Base-by-base conservation (phyloP, 306 rosid species). In the Heteromeles arbutifolia region DNA sequence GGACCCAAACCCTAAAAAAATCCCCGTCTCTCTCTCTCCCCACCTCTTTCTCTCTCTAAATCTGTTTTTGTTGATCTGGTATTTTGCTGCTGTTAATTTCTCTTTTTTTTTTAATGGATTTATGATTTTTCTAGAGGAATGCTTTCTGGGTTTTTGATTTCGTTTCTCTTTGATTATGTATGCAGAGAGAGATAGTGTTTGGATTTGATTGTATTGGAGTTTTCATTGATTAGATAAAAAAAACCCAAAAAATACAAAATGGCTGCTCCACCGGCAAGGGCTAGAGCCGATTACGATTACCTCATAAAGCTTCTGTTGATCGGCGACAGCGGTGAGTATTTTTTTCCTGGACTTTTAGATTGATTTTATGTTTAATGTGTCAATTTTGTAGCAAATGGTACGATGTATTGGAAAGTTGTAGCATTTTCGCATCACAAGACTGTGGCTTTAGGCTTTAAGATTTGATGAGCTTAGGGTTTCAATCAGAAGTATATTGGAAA, bases 251-350 rank as follows among this genome's bases (percentile, higher is more conserved):
- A 5, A 53, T 56, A 43, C 41, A 34, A 41, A 83, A 92, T 95
- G 98, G 98, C 98, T 86, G 96, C 97, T 86, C 98, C 97, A 85
- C 92, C 96, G 65, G 92, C 97, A 75, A 92, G 97, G 88, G 97
- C 98, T 83, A 90, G 98, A 54, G 98, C 98, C 75, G 98, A 95
- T 90, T 95, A 92, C 76, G 98, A 95, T 85, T 95, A 76, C 80
- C 98, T 95, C 82, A 86, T 95, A 71, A 95, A 95, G 92, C 97
- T 95, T 80, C 88, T 95, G 25, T 74, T 95, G 85, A 95, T 95
- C 86, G 97, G 99, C 78, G 99, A 92, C 75, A 95, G 97, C 77
- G 99, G 97, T 90, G 78, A 41, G 86, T 79, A 25, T 25, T 8
- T 21, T 19, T 7, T 52, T 15, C 41, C 9, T 6, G 12, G 4